Conservation (phyloP, 179 eudicot species). For the Beta macrorhiza region DNA sequence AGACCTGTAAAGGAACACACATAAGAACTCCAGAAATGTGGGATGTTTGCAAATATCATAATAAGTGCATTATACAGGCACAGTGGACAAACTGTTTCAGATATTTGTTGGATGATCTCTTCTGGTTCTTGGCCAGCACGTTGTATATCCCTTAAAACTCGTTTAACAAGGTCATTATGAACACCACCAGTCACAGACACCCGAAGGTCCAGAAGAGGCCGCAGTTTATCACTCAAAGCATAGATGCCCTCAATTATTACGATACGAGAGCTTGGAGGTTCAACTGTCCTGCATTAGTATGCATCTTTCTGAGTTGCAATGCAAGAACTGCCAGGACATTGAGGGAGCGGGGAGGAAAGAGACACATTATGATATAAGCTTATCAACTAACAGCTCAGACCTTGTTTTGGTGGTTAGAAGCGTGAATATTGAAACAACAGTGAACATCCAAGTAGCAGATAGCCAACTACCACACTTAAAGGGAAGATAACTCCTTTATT, state of each 20-base stretch:
- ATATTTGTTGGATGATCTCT: slow-evolving; percentile 93
- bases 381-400: not conserved
- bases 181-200: slow-evolving; percentile 96
- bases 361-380: not conserved
- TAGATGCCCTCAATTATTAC: slow-evolving; percentile 93
- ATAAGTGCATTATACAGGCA: slow-evolving; percentile 13
- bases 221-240: slow-evolving; percentile 85
- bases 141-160: slow-evolving; percentile 90
- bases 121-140: slow-evolving; percentile 96
- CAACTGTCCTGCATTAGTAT: slow-evolving; percentile 64
- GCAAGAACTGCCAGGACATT: not conserved
- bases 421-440: not conserved
- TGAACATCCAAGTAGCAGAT: no score
- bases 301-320: slow-evolving; percentile 14
- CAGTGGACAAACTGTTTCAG: slow-evolving; percentile 71
- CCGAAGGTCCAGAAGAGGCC: slow-evolving; percentile 81
- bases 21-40: slow-evolving; percentile 25
- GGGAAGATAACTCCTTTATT: not conserved
- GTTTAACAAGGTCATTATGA: slow-evolving; percentile 91
- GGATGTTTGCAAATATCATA: not conserved
- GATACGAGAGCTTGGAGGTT: slow-evolving; percentile 83
- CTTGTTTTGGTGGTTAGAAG: not conserved
- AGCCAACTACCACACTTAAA: not conserved
- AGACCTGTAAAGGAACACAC: slow-evolving; percentile 54
- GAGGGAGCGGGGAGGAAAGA: not conserved